These are phyloP conservation scores for Spathaspora hagerdaliae DNA, from an alignment of 805 yeast genomes.

Conservation along the genomic window DNA sequence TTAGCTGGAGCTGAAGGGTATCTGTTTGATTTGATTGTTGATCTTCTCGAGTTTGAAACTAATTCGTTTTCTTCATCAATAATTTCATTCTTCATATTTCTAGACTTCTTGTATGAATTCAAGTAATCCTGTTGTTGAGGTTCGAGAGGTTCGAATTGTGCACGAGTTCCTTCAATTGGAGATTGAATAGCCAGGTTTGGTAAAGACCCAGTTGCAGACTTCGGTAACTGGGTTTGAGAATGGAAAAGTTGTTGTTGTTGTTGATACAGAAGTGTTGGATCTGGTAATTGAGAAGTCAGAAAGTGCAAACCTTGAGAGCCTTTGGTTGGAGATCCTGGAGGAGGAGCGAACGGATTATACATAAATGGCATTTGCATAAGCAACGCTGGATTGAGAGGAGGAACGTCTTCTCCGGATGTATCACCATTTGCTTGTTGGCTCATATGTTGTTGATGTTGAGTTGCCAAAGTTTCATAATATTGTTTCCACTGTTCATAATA, in stretches of 20 bases:
- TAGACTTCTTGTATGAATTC: conserved; percentile 4
- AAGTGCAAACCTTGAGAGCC: neutral
- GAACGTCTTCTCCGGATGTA: conserved; percentile 5
- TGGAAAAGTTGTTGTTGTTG: conserved; percentile 4
- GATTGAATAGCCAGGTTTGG: neutral
- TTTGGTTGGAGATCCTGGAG: neutral
- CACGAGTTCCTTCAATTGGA: neutral
- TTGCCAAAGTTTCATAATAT: conserved; percentile 27
- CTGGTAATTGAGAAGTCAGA: neutral
- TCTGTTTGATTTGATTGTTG: conserved; percentile 30
- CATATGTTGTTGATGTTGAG: conserved; percentile 11
- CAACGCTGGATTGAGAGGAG: conserved; percentile 11
- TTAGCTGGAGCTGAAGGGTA: conserved; percentile 32
- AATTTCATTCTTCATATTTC: conserved; percentile 1
- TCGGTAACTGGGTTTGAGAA: neutral
- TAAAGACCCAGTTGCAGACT: neutral
- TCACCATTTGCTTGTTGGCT: conserved; percentile 4
- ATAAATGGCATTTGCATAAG: conserved; percentile 11
- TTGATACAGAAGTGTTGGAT: conserved; percentile 3
- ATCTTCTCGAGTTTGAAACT: conserved; percentile 23
- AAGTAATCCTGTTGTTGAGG: conserved; percentile 1
- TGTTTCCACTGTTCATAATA: conserved; percentile 36
- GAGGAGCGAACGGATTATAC: conserved; percentile 2
- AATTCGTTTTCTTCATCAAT: conserved; percentile 8
- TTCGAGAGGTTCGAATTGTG: neutral